phyloP scores from a whole-genome alignment of 805 yeast genomes.

The Limtongozyma cylindracea region DNA sequence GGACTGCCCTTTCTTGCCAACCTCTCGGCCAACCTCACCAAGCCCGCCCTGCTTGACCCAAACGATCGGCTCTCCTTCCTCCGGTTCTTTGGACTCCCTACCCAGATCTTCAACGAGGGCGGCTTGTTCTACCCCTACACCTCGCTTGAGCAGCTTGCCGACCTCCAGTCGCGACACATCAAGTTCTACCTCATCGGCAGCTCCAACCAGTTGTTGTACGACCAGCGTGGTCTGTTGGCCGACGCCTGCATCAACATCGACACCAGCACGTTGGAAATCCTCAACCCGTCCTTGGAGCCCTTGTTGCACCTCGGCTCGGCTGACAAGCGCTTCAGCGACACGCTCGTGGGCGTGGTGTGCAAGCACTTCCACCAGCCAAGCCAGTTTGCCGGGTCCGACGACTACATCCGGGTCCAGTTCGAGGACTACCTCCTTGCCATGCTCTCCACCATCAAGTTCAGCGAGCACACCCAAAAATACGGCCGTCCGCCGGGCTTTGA shows the following conservation, averaged over 20 bases:
- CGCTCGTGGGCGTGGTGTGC: conserved; percentile 13
- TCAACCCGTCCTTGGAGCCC: conserved; percentile 12
- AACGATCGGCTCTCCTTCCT: conserved; percentile 59
- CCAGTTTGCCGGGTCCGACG: conserved; percentile 27
- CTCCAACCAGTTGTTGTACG: conserved; percentile 59
- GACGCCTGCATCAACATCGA: conserved; percentile 60
- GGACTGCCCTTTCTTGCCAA: conserved; percentile 58
- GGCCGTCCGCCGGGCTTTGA: conserved; percentile 15
- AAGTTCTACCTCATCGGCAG: conserved; percentile 60
- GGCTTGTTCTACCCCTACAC: conserved; percentile 87
- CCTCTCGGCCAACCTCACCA: conserved; percentile 16
- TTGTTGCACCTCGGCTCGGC: conserved; percentile 9
- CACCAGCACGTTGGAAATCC: conserved; percentile 20
- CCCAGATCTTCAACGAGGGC: conserved; percentile 53
- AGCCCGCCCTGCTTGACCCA: conserved; percentile 46
- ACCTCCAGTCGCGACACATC: conserved; percentile 31
- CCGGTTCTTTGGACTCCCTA: conserved; percentile 66
- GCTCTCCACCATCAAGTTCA: conserved; percentile 45
- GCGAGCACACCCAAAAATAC: conserved; percentile 21
- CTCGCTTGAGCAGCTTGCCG: conserved; percentile 80
- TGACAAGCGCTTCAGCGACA: conserved; percentile 58
- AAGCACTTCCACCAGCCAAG: no score
- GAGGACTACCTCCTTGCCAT: conserved; percentile 75
- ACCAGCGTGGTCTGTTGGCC: no score
- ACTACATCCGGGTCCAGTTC: conserved; percentile 64